Conservation (phyloP, 2,329 filamentous ascomycete species). For the Epichloe typhina region DNA sequence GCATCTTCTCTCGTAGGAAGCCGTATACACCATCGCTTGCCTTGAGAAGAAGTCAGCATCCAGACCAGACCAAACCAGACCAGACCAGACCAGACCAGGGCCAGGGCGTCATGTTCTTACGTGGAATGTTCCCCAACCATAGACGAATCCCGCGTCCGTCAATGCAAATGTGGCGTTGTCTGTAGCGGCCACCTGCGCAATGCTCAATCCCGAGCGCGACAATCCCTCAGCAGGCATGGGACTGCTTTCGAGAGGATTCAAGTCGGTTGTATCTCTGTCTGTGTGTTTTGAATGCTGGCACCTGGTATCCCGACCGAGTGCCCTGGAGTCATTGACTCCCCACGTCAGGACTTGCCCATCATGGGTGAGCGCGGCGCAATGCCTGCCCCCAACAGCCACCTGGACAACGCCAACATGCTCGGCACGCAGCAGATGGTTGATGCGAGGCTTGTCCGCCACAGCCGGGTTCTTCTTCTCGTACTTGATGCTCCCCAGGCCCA, state of each 20-base stretch:
- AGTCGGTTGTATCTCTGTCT: conserved; percentile 28
- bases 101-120: conserved; percentile 23
- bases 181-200: conserved; percentile 46
- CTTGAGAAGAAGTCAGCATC: not conserved
- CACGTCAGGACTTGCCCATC: conserved; percentile 51
- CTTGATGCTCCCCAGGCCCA: conserved; percentile 7
- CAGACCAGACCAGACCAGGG: no score
- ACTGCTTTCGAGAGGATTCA: conserved; percentile 46
- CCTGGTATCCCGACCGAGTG: conserved; percentile 43
- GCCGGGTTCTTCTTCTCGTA: conserved; percentile 1
- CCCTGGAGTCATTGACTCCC: conserved; percentile 55
- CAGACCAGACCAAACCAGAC: not conserved
- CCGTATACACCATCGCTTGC: conserved; percentile 7
- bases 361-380: conserved; percentile 46
- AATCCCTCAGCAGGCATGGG: conserved; percentile 32
- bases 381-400: conserved; percentile 50
- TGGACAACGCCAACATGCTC: conserved; percentile 39
- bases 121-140: conserved; percentile 66
- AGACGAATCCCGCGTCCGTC: conserved; percentile 54
- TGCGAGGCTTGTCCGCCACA: conserved; percentile 3
- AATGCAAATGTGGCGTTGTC: conserved; percentile 58
- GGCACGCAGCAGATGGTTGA: conserved; percentile 42
- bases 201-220: conserved; percentile 37
- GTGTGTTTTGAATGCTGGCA: conserved; percentile 27
- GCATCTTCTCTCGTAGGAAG: conserved; percentile 8